Conservation (phyloP, 352 stramenopile species). For the Globisporangium canariense region DNA sequence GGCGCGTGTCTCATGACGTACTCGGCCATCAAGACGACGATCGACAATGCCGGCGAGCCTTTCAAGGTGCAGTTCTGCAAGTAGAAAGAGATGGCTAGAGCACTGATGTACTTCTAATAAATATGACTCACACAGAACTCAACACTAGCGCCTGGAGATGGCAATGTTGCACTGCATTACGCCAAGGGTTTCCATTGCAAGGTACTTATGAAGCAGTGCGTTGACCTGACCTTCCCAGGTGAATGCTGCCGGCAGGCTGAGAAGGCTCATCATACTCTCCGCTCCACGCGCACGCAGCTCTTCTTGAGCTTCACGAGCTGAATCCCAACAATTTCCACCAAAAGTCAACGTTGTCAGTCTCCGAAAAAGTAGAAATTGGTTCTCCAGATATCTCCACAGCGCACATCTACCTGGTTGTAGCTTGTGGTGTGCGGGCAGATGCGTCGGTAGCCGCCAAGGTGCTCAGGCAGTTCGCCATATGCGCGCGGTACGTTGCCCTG, state of each 20-base stretch:
- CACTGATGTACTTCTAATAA: background rate
- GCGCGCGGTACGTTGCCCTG: slow-evolving; percentile 39
- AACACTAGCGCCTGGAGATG: background rate
- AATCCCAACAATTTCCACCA: background rate
- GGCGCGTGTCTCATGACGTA: slow-evolving; percentile 50
- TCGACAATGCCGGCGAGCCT: slow-evolving; percentile 33
- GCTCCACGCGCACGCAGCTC: slow-evolving; percentile 40
- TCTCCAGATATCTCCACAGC: background rate
- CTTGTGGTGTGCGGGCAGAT: slow-evolving; percentile 59
- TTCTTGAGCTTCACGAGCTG: slow-evolving; percentile 61
- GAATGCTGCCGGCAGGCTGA: background rate
- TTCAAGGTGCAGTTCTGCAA: slow-evolving; percentile 36
- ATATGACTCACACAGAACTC: background rate
- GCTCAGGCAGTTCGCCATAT: slow-evolving; percentile 63
- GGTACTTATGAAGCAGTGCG: background rate
- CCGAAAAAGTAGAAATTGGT: background rate
- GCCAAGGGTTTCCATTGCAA: background rate
- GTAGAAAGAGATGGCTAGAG: slow-evolving; percentile 14
- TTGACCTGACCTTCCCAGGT: too few species aligned
- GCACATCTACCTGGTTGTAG: slow-evolving; percentile 53
- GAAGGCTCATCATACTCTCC: slow-evolving; percentile 5
- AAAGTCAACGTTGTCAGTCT: background rate
- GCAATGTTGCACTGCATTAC: background rate
- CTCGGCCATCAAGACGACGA: slow-evolving; percentile 38
- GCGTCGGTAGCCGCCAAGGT: slow-evolving; percentile 59